A percentile compares a stretch with the other conserved stretches of the same genome.
Conservation (phyloP, 805 yeast species). For the Suhomyces sp. region DNA sequence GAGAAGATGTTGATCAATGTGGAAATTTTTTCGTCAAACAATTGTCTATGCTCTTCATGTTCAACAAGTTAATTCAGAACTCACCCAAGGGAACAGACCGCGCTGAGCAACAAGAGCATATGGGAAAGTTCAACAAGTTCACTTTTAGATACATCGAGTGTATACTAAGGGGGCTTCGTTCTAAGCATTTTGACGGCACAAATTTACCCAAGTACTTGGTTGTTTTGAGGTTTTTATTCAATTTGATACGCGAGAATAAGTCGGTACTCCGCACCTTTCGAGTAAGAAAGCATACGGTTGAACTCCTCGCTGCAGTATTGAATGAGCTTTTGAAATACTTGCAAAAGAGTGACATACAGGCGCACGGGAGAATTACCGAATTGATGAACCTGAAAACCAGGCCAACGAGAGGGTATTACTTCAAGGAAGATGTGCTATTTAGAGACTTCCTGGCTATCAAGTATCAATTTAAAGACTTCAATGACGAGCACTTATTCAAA, state of each 20-base stretch:
- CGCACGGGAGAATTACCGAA: conserved; percentile 20
- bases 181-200: not conserved
- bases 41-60: conserved; percentile 23
- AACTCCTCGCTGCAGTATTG: conserved; percentile 13
- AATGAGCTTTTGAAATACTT: conserved; percentile 13
- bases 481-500: conserved; percentile 49
- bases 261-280: conserved; percentile 16
- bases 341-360: conserved; percentile 12
- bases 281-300: conserved; percentile 11
- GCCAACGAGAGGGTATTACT: conserved; percentile 54
- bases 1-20: conserved; percentile 7
- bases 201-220: conserved; percentile 13
- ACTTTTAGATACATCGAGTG: conserved; percentile 22
- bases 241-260: conserved; percentile 58
- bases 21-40: conserved; percentile 22
- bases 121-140: conserved; percentile 15
- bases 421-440: conserved; percentile 62
- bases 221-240: conserved; percentile 45
- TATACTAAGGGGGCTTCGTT: conserved; percentile 14
- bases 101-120: conserved; percentile 9
- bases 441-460: conserved; percentile 60
- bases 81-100: conserved; percentile 4
- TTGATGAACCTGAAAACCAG: conserved; percentile 19
- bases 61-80: conserved; percentile 16
- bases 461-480: conserved; percentile 57